Evolutionary conservation across 1,284 basidiomycete genomes (phyloP).

Genomic region (Cryptococcus deneoformans): DNA sequence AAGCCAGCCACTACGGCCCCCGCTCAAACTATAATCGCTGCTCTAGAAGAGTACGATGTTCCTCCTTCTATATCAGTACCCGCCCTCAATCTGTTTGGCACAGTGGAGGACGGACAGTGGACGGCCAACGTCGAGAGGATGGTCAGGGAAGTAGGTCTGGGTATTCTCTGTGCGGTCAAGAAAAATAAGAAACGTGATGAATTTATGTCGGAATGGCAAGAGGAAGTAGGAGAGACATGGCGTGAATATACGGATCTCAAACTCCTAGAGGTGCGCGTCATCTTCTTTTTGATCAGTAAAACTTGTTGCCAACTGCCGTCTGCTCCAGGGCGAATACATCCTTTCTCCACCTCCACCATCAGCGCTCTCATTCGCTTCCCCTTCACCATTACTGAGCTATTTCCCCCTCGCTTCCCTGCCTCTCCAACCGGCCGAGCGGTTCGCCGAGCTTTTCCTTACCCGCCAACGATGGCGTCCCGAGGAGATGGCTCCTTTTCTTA

Average conservation of each 20-base stretch:
- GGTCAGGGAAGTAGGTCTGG: constrained; percentile 52
- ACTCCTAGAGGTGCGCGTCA: constrained; percentile 61
- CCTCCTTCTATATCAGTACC: constrained; percentile 60
- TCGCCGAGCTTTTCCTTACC: constrained; percentile 77
- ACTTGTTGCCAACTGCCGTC: background rate
- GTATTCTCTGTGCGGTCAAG: constrained; percentile 63
- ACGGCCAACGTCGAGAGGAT: constrained; percentile 23
- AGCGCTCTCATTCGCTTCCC: constrained; percentile 13
- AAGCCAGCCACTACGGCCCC: constrained; percentile 34
- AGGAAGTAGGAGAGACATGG: constrained; percentile 70
- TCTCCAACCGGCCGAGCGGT: constrained; percentile 68
- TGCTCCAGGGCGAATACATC: constrained; percentile 67
- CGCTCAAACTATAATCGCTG: constrained; percentile 54
- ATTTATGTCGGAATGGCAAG: constrained; percentile 66
- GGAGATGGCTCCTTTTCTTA: constrained; percentile 75
- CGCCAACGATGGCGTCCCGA: constrained; percentile 70
- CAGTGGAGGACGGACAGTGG: constrained; percentile 30
- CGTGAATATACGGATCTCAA: constrained; percentile 57
- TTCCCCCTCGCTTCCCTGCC: constrained; percentile 73
- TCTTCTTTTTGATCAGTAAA: background rate
- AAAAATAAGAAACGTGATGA: constrained; percentile 34
- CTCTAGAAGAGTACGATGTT: constrained; percentile 69
- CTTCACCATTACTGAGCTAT: constrained; percentile 55
- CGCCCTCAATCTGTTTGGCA: constrained; percentile 76
- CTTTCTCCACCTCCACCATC: constrained; percentile 21